Evolutionary conservation across 306 rosid species (phyloP).

Genomic region (Dalbergia cochinchinensis): DNA sequence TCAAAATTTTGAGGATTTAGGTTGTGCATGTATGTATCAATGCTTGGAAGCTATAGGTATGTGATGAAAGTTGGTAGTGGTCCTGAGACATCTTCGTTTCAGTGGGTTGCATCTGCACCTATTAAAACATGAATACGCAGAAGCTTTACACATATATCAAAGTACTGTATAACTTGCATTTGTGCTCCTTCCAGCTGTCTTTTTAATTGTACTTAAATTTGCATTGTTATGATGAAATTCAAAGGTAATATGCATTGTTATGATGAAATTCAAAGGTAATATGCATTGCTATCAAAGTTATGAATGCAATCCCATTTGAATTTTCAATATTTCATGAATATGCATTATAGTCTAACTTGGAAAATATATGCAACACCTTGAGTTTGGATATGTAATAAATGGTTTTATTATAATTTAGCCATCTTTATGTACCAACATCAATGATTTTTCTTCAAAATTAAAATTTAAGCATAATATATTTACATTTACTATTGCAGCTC

Average conservation of each 20-base stretch:
- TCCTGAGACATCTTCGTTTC: neutral
- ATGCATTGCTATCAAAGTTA: neutral
- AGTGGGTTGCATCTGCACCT: neutral
- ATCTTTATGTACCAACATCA: neutral
- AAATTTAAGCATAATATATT: slow-evolving; percentile 24
- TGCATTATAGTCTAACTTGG: neutral
- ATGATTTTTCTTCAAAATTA: slow-evolving; percentile 35
- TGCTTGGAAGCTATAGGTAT: slow-evolving; percentile 9
- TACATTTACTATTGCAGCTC: slow-evolving; percentile 60
- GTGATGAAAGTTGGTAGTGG: neutral
- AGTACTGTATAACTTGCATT: neutral
- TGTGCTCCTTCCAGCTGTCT: slow-evolving; percentile 12
- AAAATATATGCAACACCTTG: slow-evolving; percentile 3
- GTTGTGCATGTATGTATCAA: slow-evolving; percentile 1
- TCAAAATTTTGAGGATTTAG: slow-evolving; percentile 1
- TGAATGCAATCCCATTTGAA: neutral
- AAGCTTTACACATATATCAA: neutral
- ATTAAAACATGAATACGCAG: neutral
- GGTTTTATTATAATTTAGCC: slow-evolving; percentile 15
- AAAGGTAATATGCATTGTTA: neutral
- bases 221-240: neutral
- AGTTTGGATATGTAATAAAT: neutral
- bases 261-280: slow-evolving; percentile 1
- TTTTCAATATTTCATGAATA: neutral
- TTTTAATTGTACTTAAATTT: neutral